phyloP scores from a whole-genome alignment of 116 monocot genomes.

The Papilionanthe hybrid region DNA sequence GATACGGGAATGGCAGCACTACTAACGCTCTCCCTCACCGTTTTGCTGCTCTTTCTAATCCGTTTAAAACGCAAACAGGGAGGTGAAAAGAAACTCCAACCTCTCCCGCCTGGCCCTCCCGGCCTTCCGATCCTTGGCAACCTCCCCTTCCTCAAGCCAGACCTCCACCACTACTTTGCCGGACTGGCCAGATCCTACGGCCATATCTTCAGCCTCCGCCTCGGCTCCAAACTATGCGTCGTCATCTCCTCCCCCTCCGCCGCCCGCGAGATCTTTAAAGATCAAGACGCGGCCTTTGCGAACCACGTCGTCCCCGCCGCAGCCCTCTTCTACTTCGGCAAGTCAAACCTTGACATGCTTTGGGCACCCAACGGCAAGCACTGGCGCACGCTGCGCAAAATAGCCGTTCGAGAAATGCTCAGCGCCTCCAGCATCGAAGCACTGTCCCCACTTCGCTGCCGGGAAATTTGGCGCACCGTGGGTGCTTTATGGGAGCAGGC shows the following conservation, averaged over 20 bases:
- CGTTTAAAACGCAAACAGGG: too few species aligned
- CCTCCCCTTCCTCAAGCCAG: neutral
- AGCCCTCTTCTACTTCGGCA: neutral
- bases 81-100: too few species aligned
- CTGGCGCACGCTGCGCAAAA: neutral
- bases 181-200: slow-evolving; percentile 2
- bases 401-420: neutral
- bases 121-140: slow-evolving; percentile 13
- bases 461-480: slow-evolving; percentile 15
- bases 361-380: neutral
- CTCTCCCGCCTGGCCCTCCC: slow-evolving; percentile 7
- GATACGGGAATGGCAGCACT: too few species aligned
- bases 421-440: neutral
- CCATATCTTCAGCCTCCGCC: slow-evolving; percentile 1
- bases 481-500: neutral
- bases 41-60: too few species aligned
- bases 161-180: slow-evolving; percentile 12
- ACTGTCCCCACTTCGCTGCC: neutral
- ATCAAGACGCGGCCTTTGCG: slow-evolving; percentile 9
- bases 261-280: slow-evolving; percentile 6
- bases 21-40: too few species aligned
- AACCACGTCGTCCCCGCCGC: slow-evolving; percentile 10
- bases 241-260: slow-evolving; percentile 8
- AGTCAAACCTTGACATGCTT: neutral
- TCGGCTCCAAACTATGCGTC: slow-evolving; percentile 14